Base-by-base conservation (phyloP, 495 filamentous ascomycete genomes). In the Amphirosellinia nigrospora region DNA sequence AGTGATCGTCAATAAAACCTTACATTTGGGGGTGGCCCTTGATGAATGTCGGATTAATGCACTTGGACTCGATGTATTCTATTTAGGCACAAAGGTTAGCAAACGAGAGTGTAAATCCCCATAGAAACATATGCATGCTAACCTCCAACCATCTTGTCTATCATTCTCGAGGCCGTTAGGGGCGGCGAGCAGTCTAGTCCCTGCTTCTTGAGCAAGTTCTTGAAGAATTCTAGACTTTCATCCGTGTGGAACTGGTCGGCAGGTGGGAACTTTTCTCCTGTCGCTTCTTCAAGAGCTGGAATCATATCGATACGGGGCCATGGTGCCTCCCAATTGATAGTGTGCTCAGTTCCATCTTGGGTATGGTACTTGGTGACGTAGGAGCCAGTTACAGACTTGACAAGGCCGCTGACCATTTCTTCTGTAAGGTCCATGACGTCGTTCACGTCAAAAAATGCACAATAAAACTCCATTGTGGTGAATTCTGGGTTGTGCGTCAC, bases 291-390 rank as follows among this genome's bases (percentile, higher is more conserved):
- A 1, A 99, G 86, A 26, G 91, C 93, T 6, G 94, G 93, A 64
- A 99, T 98, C 94, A 99, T 99, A 80, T 97, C 92, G 45, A 99
- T 87, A 65, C 94, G 85, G 77, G 91, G 89, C 96, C 96, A 99
- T 28, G 96, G 96, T 46, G 89, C 89, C 79, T 92, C 91, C 96
- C 96, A 99, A 87, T 98, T 97, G 62, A 99, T 90, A 21, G 92
- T 87, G 81, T 93, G 93, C 41, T 86, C 86, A 80, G 97, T 93
- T 53, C 96, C 95, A 59, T 86, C 82, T 76, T 94, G 92, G 0
- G 92, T 96, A 64, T 83, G 83, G 83, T 93, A 98, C 64, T 84
- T 90, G 66, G 96, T 99, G 76, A 88, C 85, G 76, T 94, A 94
- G 34, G 89, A 86, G 48, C 96, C 96, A 19, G 92, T 96, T 48